Evolutionary conservation across 257 asterid genomes (phyloP).

Genomic region (Solanum megistacrolobum): DNA sequence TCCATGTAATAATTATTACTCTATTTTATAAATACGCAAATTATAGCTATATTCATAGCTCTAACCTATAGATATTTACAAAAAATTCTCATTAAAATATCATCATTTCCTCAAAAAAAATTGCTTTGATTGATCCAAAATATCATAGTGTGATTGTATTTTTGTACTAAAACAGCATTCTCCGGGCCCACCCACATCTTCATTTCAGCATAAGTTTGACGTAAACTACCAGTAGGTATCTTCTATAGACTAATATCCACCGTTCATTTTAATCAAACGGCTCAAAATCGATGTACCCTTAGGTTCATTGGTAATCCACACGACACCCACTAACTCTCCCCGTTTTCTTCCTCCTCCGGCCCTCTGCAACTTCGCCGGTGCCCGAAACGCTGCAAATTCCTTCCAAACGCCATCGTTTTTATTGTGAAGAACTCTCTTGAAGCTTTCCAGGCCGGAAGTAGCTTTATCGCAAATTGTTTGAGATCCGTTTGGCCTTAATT

Average conservation of each 20-base stretch:
- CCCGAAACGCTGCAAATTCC: not conserved
- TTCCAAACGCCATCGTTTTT: slow-evolving; percentile 15
- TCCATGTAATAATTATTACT: not conserved
- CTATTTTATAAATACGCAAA: not conserved
- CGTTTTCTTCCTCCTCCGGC: slow-evolving; percentile 6
- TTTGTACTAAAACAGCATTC: not conserved
- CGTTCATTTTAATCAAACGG: slow-evolving; percentile 29
- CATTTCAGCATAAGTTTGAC: not conserved
- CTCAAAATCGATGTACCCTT: slow-evolving; percentile 13
- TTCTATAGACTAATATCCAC: not conserved
- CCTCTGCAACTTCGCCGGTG: slow-evolving; percentile 19
- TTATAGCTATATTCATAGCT: not conserved
- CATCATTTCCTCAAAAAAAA: not conserved
- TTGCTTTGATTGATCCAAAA: not conserved
- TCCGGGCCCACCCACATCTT: not conserved
- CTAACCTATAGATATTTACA: not conserved
- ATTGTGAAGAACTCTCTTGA: not conserved
- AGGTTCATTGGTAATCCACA: slow-evolving; percentile 19
- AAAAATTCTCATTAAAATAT: not conserved
- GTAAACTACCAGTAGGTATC: not conserved
- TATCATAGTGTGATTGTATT: not conserved
- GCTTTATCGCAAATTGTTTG: not conserved
- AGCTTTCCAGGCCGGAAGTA: slow-evolving; percentile 1
- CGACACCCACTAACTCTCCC: slow-evolving; percentile 21
- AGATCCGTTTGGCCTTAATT: not conserved